Evolutionary conservation across 2,329 filamentous ascomycete species (phyloP), one percentile per base, ranked within the genome.

Genomic region (Pseudocercospora pini-densiflorae): DNA sequence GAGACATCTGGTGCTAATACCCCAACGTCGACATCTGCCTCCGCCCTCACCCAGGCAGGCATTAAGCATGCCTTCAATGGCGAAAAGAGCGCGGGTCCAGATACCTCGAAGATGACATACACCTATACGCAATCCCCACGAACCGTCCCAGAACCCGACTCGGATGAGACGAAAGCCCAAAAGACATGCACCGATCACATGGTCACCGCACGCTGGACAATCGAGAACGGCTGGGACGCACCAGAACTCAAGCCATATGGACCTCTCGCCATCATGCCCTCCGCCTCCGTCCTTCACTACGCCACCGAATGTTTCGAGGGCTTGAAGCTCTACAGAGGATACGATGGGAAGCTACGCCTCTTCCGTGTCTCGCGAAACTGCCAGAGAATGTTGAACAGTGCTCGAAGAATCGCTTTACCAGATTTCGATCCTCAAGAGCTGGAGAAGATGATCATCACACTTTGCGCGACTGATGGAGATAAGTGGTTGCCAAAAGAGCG

Each of bases 221-320:
- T 79, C 23, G 77, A 81, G 51, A 76, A 80, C 21, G 93, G 93
- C 73, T 97, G 93, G 93, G 84, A 85, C 43, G 83, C 86, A 1
- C 93, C 93, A 1, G 85, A 90, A 73, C 85, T 96, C 65, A 87
- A 88, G 77, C 91, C 92, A 27, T 95, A 92, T 79, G 91, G 91
- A 0, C 90, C 92, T 10, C 82, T 97, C 61, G 85, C 85, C 69
- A 88, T 97, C 74, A 90, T 92, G 82, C 93, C 93, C 40, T 94
- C 90, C 4, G 92, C 92, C 14, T 92, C 89, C 3, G 89, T 89
- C 68, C 86, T 97, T 67, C 93, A 97, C 84, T 97, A 97, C 80
- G 93, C 92, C 10, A 96, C 92, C 57, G 91, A 94, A 80, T 96
- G 93, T 79, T 97, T 96, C 81, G 93, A 97, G 81, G 93, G 93